Conservation (phyloP, 805 yeast genomes). For the Monosporozyma yasuniensis region DNA sequence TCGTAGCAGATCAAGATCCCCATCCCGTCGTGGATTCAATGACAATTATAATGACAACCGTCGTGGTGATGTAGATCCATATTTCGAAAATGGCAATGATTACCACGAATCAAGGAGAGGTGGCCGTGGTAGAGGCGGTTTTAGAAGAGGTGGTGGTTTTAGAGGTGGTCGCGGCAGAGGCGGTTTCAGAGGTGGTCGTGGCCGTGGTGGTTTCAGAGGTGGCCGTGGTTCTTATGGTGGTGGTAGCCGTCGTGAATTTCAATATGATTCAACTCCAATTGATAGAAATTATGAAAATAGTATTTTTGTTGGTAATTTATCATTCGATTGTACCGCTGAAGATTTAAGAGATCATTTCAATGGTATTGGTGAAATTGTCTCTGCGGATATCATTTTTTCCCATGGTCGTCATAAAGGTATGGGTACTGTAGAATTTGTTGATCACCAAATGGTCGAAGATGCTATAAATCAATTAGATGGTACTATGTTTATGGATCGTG, state of each 20-base stretch:
- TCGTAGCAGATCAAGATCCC: constrained; percentile 19
- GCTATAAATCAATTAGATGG: constrained; percentile 68
- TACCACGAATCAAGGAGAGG: constrained; percentile 18
- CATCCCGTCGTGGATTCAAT: constrained; percentile 16
- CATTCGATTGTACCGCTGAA: constrained; percentile 50
- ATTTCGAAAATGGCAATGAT: constrained; percentile 17
- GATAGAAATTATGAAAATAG: constrained; percentile 58
- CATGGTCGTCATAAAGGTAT: constrained; percentile 78
- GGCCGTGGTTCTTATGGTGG: constrained; percentile 1
- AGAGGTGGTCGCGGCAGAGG: constrained; percentile 11
- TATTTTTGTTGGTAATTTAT: constrained; percentile 64
- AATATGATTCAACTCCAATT: constrained; percentile 6
- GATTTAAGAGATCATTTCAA: constrained; percentile 55
- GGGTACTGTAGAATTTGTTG: constrained; percentile 81
- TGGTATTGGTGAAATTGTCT: constrained; percentile 53
- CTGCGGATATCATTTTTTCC: constrained; percentile 72
- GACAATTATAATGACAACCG: constrained; percentile 21
- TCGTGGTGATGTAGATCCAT: constrained; percentile 19
- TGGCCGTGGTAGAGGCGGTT: constrained; percentile 24
- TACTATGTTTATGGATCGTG: constrained; percentile 60
- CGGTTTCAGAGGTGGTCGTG: constrained; percentile 8
- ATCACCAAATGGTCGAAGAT: constrained; percentile 50
- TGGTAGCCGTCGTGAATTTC: constrained; percentile 1
- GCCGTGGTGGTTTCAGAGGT: constrained; percentile 4
- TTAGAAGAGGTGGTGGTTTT: constrained; percentile 5